Conservation (phyloP, 108 stramenopile species). For the Pseudonitzschia pungens region DNA sequence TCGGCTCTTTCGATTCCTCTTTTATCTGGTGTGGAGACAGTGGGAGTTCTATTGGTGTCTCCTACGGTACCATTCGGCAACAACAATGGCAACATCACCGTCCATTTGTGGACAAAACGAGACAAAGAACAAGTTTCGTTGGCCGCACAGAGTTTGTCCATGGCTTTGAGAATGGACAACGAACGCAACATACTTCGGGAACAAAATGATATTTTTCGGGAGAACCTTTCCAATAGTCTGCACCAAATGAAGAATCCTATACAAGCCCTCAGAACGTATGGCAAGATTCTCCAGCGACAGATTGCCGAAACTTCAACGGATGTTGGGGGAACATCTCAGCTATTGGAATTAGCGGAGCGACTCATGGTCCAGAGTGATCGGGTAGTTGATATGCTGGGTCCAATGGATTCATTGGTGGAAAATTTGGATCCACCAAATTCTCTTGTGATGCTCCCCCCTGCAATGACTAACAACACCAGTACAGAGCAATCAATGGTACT, state of each 20-base stretch:
- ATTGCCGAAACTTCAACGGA: constrained; percentile 44
- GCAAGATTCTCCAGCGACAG: constrained; percentile 74
- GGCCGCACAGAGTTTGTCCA: constrained; percentile 72
- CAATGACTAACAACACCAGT: background rate
- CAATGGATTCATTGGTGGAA: constrained; percentile 72
- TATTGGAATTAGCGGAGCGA: constrained; percentile 64
- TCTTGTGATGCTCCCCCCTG: constrained; percentile 21
- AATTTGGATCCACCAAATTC: constrained; percentile 25
- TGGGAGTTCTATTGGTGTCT: constrained; percentile 65
- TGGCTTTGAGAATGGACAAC: constrained; percentile 82
- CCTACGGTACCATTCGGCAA: constrained; percentile 21
- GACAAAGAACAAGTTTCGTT: constrained; percentile 69
- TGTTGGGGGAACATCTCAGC: constrained; percentile 35
- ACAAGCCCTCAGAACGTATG: constrained; percentile 82
- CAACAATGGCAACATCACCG: constrained; percentile 6
- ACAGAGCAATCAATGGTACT: constrained; percentile 17
- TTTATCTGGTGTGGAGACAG: constrained; percentile 75
- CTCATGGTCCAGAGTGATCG: constrained; percentile 83
- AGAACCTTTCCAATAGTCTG: constrained; percentile 68
- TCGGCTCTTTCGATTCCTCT: constrained; percentile 75
- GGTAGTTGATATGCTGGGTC: constrained; percentile 71
- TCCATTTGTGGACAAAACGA: constrained; percentile 47
- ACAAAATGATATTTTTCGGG: constrained; percentile 51
- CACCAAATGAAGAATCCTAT: constrained; percentile 91
- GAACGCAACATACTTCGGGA: constrained; percentile 50